A percentile compares a stretch with the other conserved stretches of the same genome.
Conservation (phyloP, 2,329 filamentous ascomycete genomes). For the Pseudocercospora fijiensis region DNA sequence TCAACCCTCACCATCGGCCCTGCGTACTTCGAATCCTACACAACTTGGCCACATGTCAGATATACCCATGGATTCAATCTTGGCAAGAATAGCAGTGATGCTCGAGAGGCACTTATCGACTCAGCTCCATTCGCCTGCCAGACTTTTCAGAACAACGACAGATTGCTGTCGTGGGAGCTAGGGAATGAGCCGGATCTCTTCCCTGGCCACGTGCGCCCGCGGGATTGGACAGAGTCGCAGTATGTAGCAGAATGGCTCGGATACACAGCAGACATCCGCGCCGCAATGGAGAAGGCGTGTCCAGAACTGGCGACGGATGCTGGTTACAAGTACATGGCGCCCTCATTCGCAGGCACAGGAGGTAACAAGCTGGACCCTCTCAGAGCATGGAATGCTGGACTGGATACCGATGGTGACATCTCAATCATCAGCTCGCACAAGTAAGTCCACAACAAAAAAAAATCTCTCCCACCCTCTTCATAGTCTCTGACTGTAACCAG, state of each 20-base stretch:
- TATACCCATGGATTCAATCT: conserved; percentile 64
- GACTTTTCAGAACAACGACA: conserved; percentile 49
- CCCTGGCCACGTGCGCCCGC: conserved; percentile 54
- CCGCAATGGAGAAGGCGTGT: conserved; percentile 50
- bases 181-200: conserved; percentile 66
- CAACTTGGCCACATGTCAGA: conserved; percentile 55
- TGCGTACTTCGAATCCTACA: conserved; percentile 63
- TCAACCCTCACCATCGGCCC: conserved; percentile 61
- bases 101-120: conserved; percentile 53
- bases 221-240: conserved; percentile 54
- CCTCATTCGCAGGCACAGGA: conserved; percentile 56
- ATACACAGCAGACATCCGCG: conserved; percentile 53
- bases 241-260: conserved; percentile 61
- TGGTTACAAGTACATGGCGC: conserved; percentile 56
- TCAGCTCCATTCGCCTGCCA: conserved; percentile 60
- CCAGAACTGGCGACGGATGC: conserved; percentile 48
- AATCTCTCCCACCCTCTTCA: background rate
- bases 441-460: conserved; percentile 40
- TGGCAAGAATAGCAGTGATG: conserved; percentile 53
- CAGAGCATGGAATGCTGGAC: conserved; percentile 54
- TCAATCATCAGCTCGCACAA: conserved; percentile 60
- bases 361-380: conserved; percentile 52
- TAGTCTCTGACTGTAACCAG: conserved; percentile 40
- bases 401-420: conserved; percentile 53
- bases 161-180: conserved; percentile 60